Evolutionary conservation across 208 protist genomes (phyloP).

Genomic region (Trypanosoma platydactyli): DNA sequence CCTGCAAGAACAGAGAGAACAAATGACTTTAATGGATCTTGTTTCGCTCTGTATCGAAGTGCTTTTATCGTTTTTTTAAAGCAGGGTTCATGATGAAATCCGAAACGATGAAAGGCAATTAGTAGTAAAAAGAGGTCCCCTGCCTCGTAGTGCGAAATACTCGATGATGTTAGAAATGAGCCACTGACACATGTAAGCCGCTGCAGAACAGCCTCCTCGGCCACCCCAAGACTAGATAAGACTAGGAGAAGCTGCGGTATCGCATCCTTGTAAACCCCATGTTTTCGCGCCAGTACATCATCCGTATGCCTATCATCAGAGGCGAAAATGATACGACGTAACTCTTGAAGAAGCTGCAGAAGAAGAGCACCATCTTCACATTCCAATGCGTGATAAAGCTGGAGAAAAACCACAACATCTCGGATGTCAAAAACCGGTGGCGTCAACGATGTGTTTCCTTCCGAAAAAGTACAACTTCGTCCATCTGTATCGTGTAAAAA

Average conservation of each 20-base stretch:
- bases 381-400: constrained; percentile 53
- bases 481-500: constrained; percentile 14
- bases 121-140: constrained; percentile 48
- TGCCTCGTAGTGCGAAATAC: constrained; percentile 39
- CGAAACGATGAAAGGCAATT: constrained; percentile 71
- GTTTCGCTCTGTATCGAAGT: constrained; percentile 23
- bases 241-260: constrained; percentile 50
- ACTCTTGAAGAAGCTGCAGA: constrained; percentile 48
- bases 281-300: neutral
- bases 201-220: constrained; percentile 54
- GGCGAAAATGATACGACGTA: constrained; percentile 43
- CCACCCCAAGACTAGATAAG: constrained; percentile 53
- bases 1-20: neutral
- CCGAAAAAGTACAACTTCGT: neutral
- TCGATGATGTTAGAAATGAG: neutral
- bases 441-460: neutral
- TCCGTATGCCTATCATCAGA: neutral
- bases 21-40: constrained; percentile 16
- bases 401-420: constrained; percentile 49
- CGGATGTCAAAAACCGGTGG: constrained; percentile 30
- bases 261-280: neutral
- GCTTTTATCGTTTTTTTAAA: constrained; percentile 33
- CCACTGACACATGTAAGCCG: constrained; percentile 21
- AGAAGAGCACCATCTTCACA: constrained; percentile 69
- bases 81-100: constrained; percentile 53